Conservation (phyloP, 75 land plant species). For the Selaginella moellendorffii region DNA sequence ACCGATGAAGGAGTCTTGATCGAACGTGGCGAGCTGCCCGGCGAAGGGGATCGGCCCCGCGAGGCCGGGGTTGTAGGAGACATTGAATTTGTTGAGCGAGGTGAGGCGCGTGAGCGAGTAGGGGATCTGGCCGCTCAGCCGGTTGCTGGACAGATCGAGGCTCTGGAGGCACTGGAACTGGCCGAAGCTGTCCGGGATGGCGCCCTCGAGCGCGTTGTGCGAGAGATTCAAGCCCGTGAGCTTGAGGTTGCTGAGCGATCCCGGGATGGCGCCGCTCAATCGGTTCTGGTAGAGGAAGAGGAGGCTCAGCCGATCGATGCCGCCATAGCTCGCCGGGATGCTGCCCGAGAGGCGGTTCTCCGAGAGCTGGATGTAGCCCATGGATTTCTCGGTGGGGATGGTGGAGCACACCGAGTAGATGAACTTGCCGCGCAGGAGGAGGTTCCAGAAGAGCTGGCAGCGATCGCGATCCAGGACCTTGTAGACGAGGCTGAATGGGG, state of each 20-base stretch:
- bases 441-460: slow-evolving; percentile 41
- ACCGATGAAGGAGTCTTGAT: not conserved
- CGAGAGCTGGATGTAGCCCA: not conserved
- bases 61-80: not conserved
- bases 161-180: not conserved
- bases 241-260: slow-evolving; percentile 1
- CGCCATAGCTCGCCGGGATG: slow-evolving; percentile 1
- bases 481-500: slow-evolving; percentile 46
- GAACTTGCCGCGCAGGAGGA: slow-evolving; percentile 31
- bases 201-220: not conserved
- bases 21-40: not conserved
- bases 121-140: not conserved
- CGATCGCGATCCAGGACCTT: slow-evolving; percentile 29
- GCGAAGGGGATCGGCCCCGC: not conserved
- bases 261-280: not conserved
- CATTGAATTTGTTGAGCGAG: not conserved
- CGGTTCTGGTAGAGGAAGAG: not conserved
- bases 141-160: slow-evolving; percentile 5
- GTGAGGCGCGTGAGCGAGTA: not conserved
- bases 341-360: slow-evolving; percentile 6
- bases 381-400: not conserved
- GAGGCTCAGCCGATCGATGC: not conserved
- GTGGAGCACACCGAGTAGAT: slow-evolving; percentile 10
- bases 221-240: slow-evolving; percentile 2
- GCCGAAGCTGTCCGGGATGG: not conserved